A percentile compares a stretch with the other conserved stretches of the same genome.
Conservation (phyloP, 768 basidiomycete species). For the Termitomyces sp. region DNA sequence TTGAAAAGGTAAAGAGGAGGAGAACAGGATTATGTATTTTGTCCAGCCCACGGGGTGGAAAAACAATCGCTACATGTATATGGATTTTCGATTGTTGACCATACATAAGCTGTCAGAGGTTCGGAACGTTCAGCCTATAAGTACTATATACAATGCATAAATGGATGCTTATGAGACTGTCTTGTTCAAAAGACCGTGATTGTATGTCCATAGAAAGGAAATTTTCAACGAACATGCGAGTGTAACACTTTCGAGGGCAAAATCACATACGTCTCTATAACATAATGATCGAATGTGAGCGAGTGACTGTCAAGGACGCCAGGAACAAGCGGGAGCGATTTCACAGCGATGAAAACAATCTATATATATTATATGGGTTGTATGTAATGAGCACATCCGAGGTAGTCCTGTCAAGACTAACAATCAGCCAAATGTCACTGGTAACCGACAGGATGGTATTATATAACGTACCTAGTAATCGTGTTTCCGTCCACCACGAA, state of each 20-base stretch:
- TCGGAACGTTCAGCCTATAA: too few relatives aligned
- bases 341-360: neutral
- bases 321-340: neutral
- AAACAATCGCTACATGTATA: too few relatives aligned
- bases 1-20: too few relatives aligned
- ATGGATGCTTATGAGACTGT: neutral
- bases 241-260: neutral
- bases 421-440: neutral
- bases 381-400: neutral
- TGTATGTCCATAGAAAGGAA: neutral
- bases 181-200: neutral
- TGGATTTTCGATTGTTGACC: too few relatives aligned
- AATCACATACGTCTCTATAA: too few relatives aligned
- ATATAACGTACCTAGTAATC: neutral
- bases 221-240: neutral
- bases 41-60: too few relatives aligned
- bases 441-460: neutral
- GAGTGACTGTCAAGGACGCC: neutral
- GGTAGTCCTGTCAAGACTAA: neutral
- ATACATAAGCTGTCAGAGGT: too few relatives aligned
- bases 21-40: too few relatives aligned
- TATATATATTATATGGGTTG: neutral
- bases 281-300: neutral
- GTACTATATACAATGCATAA: too few relatives aligned
- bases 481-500: neutral